Percentiles rank a stretch among this genome's conserved stretches.
Evolutionary conservation across 2,329 filamentous ascomycete species (phyloP).

Genomic region (Dactylellina parvicollis): DNA sequence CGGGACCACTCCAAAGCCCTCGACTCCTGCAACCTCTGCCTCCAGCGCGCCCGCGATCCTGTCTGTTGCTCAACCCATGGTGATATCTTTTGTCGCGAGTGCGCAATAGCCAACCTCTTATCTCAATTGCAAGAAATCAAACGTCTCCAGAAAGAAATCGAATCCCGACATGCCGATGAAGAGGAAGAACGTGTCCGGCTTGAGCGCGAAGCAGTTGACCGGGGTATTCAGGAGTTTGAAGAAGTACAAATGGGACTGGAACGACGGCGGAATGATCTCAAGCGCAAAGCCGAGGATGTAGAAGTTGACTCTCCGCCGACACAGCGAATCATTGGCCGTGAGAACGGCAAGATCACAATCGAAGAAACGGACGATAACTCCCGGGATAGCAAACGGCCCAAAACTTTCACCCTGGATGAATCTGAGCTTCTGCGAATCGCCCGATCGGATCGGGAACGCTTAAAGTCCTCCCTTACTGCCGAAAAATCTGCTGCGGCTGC

Average conservation of each 20-base stretch:
- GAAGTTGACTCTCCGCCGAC: slow-evolving; percentile 56
- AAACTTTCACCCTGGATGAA: slow-evolving; percentile 80
- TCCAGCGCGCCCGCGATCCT: slow-evolving; percentile 80
- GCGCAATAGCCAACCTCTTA: slow-evolving; percentile 88
- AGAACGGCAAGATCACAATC: slow-evolving; percentile 63
- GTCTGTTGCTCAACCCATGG: slow-evolving; percentile 81
- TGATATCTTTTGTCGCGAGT: slow-evolving; percentile 95
- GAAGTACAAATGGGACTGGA: slow-evolving; percentile 77
- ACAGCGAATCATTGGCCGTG: slow-evolving; percentile 61
- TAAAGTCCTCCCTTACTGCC: slow-evolving; percentile 74
- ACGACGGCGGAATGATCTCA: slow-evolving; percentile 57
- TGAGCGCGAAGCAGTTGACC: slow-evolving; percentile 73
- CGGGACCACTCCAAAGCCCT: slow-evolving; percentile 94
- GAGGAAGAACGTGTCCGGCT: slow-evolving; percentile 70
- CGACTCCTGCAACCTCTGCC: slow-evolving; percentile 85
- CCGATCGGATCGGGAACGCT: slow-evolving; percentile 74
- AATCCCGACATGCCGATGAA: slow-evolving; percentile 71
- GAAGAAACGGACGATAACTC: slow-evolving; percentile 58
- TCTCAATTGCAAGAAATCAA: slow-evolving; percentile 92
- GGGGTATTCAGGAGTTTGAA: slow-evolving; percentile 84
- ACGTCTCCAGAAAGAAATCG: slow-evolving; percentile 74
- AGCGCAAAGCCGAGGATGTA: slow-evolving; percentile 56
- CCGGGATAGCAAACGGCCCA: slow-evolving; percentile 65
- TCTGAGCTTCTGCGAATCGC: slow-evolving; percentile 78
- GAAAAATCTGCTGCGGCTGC: slow-evolving; percentile 68